These are phyloP conservation scores for Leishmania braziliensis DNA, from an alignment of 208 protist genomes.

Conservation along the genomic window DNA sequence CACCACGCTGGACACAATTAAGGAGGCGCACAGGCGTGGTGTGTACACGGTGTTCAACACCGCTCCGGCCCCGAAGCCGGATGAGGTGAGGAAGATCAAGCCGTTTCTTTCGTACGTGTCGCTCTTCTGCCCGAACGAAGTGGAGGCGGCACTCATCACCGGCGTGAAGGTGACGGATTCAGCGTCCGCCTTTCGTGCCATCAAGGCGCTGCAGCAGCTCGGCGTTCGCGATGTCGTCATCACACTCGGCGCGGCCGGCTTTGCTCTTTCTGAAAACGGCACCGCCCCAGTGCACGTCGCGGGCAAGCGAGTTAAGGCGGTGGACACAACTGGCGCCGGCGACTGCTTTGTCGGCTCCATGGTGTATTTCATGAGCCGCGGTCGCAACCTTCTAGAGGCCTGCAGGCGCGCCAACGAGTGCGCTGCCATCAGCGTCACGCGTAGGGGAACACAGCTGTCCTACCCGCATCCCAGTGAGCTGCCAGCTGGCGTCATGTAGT, in stretches of 20 bases:
- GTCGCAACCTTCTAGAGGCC: slow-evolving; percentile 71
- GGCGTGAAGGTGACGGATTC: slow-evolving; percentile 72
- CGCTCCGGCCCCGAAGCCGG: slow-evolving; percentile 83
- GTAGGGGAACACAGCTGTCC: slow-evolving; percentile 89
- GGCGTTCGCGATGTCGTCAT: slow-evolving; percentile 86
- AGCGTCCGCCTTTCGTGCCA: slow-evolving; percentile 52
- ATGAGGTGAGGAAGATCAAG: slow-evolving; percentile 63
- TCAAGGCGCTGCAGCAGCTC: slow-evolving; percentile 65
- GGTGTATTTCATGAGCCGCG: slow-evolving; percentile 85
- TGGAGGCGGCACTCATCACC: slow-evolving; percentile 87
- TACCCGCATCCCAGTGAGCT: slow-evolving; percentile 79
- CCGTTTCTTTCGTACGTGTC: slow-evolving; percentile 83
- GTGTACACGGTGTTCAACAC: slow-evolving; percentile 95
- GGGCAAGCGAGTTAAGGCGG: slow-evolving; percentile 78
- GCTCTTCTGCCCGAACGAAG: slow-evolving; percentile 93
- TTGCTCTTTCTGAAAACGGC: slow-evolving; percentile 67
- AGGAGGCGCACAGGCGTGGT: slow-evolving; percentile 71
- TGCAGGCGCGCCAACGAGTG: slow-evolving; percentile 80
- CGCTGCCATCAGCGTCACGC: slow-evolving; percentile 87
- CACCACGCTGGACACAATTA: slow-evolving; percentile 82
- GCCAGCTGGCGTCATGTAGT: slow-evolving; percentile 45
- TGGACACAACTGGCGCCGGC: slow-evolving; percentile 94
- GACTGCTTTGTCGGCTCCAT: slow-evolving; percentile 94
- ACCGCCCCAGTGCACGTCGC: slow-evolving; percentile 42
- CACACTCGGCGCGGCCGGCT: slow-evolving; percentile 86